phyloP scores from a whole-genome alignment of 257 asterid genomes.

The Solanum piurae region DNA sequence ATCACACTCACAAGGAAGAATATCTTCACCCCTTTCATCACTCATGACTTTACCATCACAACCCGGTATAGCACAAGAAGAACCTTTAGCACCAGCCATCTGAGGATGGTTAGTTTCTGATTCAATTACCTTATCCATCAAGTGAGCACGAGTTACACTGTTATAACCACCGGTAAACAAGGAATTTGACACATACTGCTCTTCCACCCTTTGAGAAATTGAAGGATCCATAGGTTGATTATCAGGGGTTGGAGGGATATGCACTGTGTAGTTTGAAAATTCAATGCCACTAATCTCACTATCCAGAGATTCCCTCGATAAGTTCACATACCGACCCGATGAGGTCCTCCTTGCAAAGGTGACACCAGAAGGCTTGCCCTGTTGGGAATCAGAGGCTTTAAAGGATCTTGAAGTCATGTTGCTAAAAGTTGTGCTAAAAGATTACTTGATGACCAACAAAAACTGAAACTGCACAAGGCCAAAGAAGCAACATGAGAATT shows the following conservation, averaged over 20 bases:
- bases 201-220: conserved; percentile 80
- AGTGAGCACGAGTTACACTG: conserved; percentile 80
- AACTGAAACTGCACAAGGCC: conserved; percentile 27
- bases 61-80: conserved; percentile 69
- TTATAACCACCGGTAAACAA: conserved; percentile 84
- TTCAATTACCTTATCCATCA: conserved; percentile 95
- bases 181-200: conserved; percentile 80
- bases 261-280: conserved; percentile 69
- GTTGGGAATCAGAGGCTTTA: conserved; percentile 33
- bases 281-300: conserved; percentile 74
- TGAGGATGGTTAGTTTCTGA: conserved; percentile 83
- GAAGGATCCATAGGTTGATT: conserved; percentile 92
- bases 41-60: conserved; percentile 90
- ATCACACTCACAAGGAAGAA: conserved; percentile 85
- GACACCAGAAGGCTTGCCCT: conserved; percentile 36
- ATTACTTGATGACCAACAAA: not conserved
- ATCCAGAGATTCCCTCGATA: conserved; percentile 79
- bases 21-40: conserved; percentile 75
- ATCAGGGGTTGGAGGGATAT: conserved; percentile 90
- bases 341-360: conserved; percentile 72
- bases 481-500: not conserved
- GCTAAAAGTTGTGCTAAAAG: conserved; percentile 2
- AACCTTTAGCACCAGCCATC: conserved; percentile 89
- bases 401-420: conserved; percentile 59
- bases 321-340: conserved; percentile 79